Evolutionary conservation across 495 filamentous ascomycete genomes (phyloP).

Genomic region (Neurospora sp.): DNA sequence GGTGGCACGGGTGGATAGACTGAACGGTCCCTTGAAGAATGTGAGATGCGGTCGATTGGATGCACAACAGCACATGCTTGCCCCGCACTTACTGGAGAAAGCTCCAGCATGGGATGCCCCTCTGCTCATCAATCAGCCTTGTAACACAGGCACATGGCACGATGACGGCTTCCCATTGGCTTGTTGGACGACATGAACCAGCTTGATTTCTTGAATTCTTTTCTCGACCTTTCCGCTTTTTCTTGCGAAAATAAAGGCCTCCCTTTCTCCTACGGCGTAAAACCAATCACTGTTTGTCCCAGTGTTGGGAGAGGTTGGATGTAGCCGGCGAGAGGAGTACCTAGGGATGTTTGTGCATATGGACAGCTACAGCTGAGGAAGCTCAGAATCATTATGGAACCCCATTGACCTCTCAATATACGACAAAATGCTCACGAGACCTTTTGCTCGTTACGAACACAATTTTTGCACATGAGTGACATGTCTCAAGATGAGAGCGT

Average conservation of each 20-base stretch:
- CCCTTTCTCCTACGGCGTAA: background rate
- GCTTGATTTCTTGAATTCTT: background rate
- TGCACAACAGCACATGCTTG: constrained; percentile 1
- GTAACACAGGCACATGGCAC: constrained; percentile 17
- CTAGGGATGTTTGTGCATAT: background rate
- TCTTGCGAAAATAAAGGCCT: background rate
- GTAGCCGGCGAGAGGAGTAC: background rate
- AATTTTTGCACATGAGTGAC: background rate
- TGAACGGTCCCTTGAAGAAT: background rate
- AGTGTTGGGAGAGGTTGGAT: background rate
- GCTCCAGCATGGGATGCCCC: background rate
- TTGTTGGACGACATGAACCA: background rate
- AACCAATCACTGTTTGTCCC: background rate
- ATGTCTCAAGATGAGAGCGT: background rate
- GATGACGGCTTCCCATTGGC: constrained; percentile 15
- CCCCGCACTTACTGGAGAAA: constrained; percentile 11
- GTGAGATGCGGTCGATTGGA: background rate
- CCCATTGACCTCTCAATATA: background rate
- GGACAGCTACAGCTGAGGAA: background rate
- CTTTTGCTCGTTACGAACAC: background rate
- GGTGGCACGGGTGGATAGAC: background rate
- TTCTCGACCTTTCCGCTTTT: background rate
- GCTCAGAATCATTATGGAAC: background rate
- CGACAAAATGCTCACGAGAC: background rate
- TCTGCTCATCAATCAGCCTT: constrained; percentile 12